Evolutionary conservation across 495 filamentous ascomycete genomes (phyloP), one percentile per base, ranked within the genome.

Genomic region (Penicillium chermesinum): DNA sequence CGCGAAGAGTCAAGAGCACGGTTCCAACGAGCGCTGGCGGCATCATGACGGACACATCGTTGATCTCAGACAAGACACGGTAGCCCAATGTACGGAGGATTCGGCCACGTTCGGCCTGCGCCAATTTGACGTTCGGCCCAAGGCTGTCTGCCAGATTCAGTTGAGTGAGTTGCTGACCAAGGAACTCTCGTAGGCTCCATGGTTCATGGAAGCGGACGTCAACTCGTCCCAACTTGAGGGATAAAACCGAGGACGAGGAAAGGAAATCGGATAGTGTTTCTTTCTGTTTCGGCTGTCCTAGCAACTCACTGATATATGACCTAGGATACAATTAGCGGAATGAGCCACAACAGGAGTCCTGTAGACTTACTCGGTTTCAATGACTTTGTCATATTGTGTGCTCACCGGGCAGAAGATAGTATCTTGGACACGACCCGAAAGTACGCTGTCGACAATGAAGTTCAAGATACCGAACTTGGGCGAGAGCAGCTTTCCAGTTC

Each of bases 331-430:
- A 48, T 63, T 30, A 65, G 57, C 10, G 41, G n/a, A n/a, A n/a
- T n/a, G n/a, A n/a, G n/a, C n/a, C n/a, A n/a, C n/a, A n/a, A n/a
- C n/a, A n/a, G n/a, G n/a, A n/a, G n/a, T n/a, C n/a, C n/a, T n/a
- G n/a, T n/a, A n/a, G n/a, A n/a, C 73, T 49, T 70, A 79, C 69
- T 96, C 91, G 7, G 91, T 96, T 64, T 98, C 93, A 39, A 98
- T 88, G 40, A 98, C 93, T 57, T 96, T 98, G 75, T 98, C 93
- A 62, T 98, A 98, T 58, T 97, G 93, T 1, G 89, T 95, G 63
- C 87, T 91, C 21, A 98, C 93, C 2, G 91, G 91, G 55, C 89
- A 95, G 37, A 98, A 85, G 20, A 94, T 86, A 13, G 88, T 86
- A 64, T 98, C 93, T 46, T 91, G 74, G 2, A 95, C 87, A 1